These are phyloP conservation scores for Hypoxylon intermedium DNA, from an alignment of 495 filamentous ascomycete genomes.

Conservation along the genomic window DNA sequence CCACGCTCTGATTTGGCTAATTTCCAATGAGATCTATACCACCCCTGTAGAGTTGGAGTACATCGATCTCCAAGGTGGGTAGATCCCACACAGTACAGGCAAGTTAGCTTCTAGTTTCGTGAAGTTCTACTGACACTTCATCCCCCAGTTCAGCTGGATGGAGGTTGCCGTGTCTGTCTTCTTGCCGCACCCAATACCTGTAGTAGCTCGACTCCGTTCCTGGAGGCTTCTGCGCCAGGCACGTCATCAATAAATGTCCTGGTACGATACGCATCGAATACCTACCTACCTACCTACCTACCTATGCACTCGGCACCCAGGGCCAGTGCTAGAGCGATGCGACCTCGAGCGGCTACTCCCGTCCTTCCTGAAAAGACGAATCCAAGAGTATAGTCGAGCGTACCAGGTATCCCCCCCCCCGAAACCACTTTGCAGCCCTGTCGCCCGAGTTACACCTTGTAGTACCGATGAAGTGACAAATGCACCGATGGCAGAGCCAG, in stretches of 20 bases:
- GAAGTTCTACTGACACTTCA: conserved; percentile 23
- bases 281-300: conserved; percentile 4
- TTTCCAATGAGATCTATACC: conserved; percentile 31
- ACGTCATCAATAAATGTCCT: conserved; percentile 34
- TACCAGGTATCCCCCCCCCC: too few relatives aligned
- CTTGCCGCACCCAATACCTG: conserved; percentile 14
- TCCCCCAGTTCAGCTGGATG: conserved; percentile 36
- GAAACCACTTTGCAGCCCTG: too few relatives aligned
- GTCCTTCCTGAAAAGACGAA: conserved; percentile 10
- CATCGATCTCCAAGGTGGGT: conserved; percentile 32
- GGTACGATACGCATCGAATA: too few relatives aligned
- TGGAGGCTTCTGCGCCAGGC: conserved; percentile 22
- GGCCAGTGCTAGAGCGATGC: conserved; percentile 32
- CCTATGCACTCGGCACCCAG: conserved; percentile 2
- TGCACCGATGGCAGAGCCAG: too few relatives aligned
- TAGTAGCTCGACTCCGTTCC: conserved; percentile 28
- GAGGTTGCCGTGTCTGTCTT: conserved; percentile 27
- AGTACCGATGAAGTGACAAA: too few relatives aligned
- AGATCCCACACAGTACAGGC: conserved; percentile 38
- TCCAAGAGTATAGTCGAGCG: conserved; percentile 1
- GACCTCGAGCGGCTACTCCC: conserved; percentile 37
- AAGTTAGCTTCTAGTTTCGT: conserved; percentile 26
- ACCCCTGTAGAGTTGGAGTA: conserved; percentile 35
- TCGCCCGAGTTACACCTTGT: too few relatives aligned
- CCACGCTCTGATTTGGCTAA: conserved; percentile 26